These are phyloP conservation scores for Aspergillus alliaceus DNA, from an alignment of 2,329 filamentous ascomycete genomes.

Conservation along the genomic window DNA sequence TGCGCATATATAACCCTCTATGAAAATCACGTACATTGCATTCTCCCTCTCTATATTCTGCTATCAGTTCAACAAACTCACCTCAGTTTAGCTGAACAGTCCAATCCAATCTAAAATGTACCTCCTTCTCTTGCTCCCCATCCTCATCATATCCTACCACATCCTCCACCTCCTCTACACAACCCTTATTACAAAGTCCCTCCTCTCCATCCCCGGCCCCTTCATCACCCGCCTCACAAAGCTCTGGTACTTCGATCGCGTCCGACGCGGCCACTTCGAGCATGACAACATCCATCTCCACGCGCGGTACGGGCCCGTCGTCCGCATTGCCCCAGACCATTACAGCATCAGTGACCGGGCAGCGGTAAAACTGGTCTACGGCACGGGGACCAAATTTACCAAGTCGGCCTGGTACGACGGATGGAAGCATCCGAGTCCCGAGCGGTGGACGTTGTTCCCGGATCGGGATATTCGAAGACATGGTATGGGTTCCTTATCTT, in stretches of 20 bases:
- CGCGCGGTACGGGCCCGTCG: conserved; percentile 42
- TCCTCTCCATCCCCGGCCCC: conserved; percentile 44
- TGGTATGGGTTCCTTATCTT: conserved; percentile 18
- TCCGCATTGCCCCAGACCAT: conserved; percentile 50
- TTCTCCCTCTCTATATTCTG: too few species aligned
- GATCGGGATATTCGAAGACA: conserved; percentile 40
- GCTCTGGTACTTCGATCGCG: conserved; percentile 45
- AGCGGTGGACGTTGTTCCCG: conserved; percentile 34
- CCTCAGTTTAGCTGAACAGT: too few species aligned
- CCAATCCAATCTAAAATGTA: too few species aligned
- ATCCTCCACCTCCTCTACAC: conserved; percentile 20
- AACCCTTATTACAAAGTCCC: conserved; percentile 26
- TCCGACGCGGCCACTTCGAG: conserved; percentile 40
- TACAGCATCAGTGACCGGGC: conserved; percentile 48
- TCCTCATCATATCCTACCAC: conserved; percentile 13
- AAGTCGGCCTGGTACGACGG: conserved; percentile 41
- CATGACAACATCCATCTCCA: conserved; percentile 43
- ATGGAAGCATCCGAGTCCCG: conserved; percentile 29
- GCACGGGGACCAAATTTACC: conserved; percentile 39
- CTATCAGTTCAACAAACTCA: too few species aligned
- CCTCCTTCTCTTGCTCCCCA: conserved; percentile 7
- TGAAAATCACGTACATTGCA: too few species aligned
- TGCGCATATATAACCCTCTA: too few species aligned
- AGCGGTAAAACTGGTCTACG: conserved; percentile 46
- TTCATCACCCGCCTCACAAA: conserved; percentile 46